These are phyloP conservation scores for Colletotrichum viniferum DNA, from an alignment of 2,329 filamentous ascomycete species.

Conservation along the genomic window DNA sequence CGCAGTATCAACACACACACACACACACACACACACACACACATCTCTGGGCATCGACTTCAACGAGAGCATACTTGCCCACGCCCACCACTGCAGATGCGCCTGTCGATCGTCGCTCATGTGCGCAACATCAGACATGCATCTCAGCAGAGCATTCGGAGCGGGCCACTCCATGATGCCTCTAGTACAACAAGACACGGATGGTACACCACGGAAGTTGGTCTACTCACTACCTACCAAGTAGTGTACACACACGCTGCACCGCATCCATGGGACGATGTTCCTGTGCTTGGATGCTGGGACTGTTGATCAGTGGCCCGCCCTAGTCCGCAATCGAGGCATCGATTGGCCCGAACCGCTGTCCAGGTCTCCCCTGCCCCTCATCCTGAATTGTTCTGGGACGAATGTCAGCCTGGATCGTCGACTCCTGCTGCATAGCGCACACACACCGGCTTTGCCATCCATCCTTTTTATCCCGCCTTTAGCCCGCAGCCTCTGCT, in stretches of 20 bases:
- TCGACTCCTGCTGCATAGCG: not conserved
- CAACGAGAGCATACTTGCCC: not conserved
- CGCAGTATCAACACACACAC: not conserved
- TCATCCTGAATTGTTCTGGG: not conserved
- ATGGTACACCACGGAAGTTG: not conserved
- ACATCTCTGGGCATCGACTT: not conserved
- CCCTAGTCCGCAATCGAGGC: not conserved
- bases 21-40: not conserved
- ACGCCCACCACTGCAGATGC: not conserved
- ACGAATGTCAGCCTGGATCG: conserved; percentile 6
- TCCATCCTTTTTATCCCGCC: not conserved
- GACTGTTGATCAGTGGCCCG: not conserved
- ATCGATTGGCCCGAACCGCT: conserved; percentile 10
- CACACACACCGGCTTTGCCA: not conserved
- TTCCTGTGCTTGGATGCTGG: conserved; percentile 7
- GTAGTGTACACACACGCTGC: not conserved
- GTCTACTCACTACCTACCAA: not conserved
- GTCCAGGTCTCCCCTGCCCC: not conserved
- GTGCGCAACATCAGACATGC: not conserved
- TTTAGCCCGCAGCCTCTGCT: not conserved
- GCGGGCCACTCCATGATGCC: not conserved
- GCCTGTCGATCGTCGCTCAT: not conserved
- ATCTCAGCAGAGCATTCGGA: not conserved
- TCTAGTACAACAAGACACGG: not conserved
- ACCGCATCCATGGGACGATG: conserved; percentile 14